Conservation (phyloP, 768 basidiomycete species). For the Lactarius hatsudake region DNA sequence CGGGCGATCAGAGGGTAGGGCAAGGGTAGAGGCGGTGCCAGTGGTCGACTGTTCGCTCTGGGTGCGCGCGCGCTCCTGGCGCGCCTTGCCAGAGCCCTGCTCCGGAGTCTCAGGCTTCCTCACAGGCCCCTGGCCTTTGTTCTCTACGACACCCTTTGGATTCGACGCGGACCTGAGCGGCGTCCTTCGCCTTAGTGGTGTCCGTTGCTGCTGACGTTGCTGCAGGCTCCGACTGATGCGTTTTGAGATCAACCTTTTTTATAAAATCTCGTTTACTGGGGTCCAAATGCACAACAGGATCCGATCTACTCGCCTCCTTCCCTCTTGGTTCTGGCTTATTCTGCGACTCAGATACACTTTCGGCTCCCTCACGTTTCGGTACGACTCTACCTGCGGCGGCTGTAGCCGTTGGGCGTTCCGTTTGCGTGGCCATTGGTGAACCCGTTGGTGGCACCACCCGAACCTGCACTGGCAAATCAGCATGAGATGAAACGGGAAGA, state of each 20-base stretch:
- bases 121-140: conserved; percentile 17
- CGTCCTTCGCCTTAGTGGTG: conserved; percentile 1
- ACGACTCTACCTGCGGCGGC: conserved; percentile 17
- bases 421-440: conserved; percentile 19
- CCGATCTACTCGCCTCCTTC: conserved; percentile 26
- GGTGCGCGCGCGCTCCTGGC: conserved; percentile 18
- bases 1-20: conserved; percentile 5
- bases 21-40: neutral
- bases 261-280: conserved; percentile 26
- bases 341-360: neutral
- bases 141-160: conserved; percentile 1
- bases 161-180: conserved; percentile 5
- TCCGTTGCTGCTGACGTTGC: neutral
- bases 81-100: conserved; percentile 14
- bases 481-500: conserved; percentile 22
- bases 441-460: conserved; percentile 16
- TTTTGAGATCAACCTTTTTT: conserved; percentile 22
- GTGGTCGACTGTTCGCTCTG: conserved; percentile 9
- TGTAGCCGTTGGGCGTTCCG: conserved; percentile 6
- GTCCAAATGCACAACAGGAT: conserved; percentile 23
- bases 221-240: conserved; percentile 12
- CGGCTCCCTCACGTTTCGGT: conserved; percentile 3
- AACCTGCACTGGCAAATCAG: conserved; percentile 23
- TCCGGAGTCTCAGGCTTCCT: conserved; percentile 13
- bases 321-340: conserved; percentile 8